A percentile compares a stretch with the other conserved stretches of the same genome.
Conservation (phyloP, 768 basidiomycete species). For the Phylloporus arenicola region DNA sequence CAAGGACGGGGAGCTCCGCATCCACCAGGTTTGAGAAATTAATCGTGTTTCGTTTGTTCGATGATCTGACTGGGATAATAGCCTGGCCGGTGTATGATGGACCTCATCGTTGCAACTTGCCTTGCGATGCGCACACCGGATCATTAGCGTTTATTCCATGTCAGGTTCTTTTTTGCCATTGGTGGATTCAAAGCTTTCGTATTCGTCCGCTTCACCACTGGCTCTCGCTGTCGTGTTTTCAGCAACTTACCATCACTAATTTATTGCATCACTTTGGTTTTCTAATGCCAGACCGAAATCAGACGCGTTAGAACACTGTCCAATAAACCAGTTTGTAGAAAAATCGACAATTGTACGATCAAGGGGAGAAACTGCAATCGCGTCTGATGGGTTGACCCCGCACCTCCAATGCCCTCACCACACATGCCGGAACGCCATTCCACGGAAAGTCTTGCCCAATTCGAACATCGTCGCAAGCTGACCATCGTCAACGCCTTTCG, state of each 20-base stretch:
- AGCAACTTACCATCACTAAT: not conserved
- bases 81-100: conserved; percentile 22
- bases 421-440: conserved; percentile 21
- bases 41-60: not conserved
- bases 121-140: conserved; percentile 29
- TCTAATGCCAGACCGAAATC: not conserved
- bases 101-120: conserved; percentile 29
- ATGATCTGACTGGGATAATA: conserved; percentile 8
- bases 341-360: not conserved
- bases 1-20: conserved; percentile 29
- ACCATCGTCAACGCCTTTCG: conserved; percentile 1
- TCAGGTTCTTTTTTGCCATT: not conserved
- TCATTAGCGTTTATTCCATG: conserved; percentile 14
- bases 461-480: conserved; percentile 19
- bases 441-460: conserved; percentile 16
- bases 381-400: not conserved
- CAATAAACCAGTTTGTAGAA: not conserved
- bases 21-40: conserved; percentile 23
- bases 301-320: not conserved
- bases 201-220: not conserved
- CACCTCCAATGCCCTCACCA: conserved; percentile 14
- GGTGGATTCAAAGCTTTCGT: not conserved
- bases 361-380: not conserved
- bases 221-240: not conserved
- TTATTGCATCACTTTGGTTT: not conserved